Conservation (phyloP, 805 yeast genomes). For the Cyberlindnera xylosilytica region DNA sequence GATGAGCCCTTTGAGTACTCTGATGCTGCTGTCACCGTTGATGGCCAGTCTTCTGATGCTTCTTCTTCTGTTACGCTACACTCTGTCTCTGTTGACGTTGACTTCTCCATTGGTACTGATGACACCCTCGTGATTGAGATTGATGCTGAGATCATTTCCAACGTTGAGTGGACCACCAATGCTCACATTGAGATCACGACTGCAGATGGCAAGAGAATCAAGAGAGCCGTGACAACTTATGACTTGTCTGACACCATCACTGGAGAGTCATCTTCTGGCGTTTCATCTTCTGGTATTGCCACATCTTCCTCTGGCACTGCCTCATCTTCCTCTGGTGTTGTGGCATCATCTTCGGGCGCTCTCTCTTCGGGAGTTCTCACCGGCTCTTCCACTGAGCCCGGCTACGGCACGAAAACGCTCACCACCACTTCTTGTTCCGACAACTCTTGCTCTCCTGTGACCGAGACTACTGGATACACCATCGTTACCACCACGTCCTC, state of each 20-base stretch:
- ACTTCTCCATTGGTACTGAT: slow-evolving; percentile 2
- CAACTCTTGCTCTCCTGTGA: background rate
- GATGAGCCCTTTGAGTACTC: slow-evolving; percentile 7
- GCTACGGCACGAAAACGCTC: background rate
- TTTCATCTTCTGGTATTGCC: slow-evolving; percentile 1
- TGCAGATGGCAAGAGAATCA: slow-evolving; percentile 5
- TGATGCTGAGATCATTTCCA: slow-evolving; percentile 7
- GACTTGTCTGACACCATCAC: slow-evolving; percentile 5
- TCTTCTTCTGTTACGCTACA: slow-evolving; percentile 2
- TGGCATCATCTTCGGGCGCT: no score
- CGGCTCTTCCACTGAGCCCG: background rate
- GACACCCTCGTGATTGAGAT: slow-evolving; percentile 5
- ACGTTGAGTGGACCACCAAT: slow-evolving; percentile 6
- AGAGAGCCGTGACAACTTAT: background rate
- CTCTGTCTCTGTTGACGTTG: background rate
- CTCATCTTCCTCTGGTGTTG: no score
- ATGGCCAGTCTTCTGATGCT: slow-evolving; percentile 2
- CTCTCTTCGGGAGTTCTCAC: background rate
- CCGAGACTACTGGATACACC: slow-evolving; percentile 10
- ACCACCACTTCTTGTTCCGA: slow-evolving; percentile 7
- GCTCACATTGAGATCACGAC: slow-evolving; percentile 4
- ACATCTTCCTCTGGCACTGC: no score
- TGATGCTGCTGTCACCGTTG: slow-evolving; percentile 4
- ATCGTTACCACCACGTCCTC: slow-evolving; percentile 10
- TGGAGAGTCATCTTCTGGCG: slow-evolving; percentile 5